These are phyloP conservation scores for Omphalea diandra DNA, from an alignment of 441 rosid genomes.

Conservation along the genomic window DNA sequence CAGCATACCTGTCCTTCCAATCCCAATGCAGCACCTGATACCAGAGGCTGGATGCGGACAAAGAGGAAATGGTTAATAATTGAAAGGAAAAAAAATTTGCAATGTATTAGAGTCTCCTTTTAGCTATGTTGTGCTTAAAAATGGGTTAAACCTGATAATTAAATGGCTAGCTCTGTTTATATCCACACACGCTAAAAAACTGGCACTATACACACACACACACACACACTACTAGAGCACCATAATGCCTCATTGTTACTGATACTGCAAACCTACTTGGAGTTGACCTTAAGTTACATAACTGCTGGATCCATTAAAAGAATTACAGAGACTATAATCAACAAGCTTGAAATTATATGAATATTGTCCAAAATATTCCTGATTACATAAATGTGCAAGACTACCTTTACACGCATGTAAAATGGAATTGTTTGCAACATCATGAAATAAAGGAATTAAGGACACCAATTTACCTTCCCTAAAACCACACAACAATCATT, in stretches of 20 bases:
- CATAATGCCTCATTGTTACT: background rate
- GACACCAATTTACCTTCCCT: slow-evolving; percentile 63
- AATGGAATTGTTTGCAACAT: background rate
- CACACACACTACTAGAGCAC: too few species aligned
- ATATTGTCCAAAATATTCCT: background rate
- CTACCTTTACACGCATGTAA: background rate
- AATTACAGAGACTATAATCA: background rate
- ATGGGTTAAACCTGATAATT: background rate
- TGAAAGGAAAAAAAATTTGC: background rate
- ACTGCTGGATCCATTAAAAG: background rate
- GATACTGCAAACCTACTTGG: background rate
- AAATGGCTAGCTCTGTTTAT: background rate
- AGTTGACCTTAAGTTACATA: background rate
- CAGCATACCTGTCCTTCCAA: slow-evolving; percentile 86
- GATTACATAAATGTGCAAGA: background rate
- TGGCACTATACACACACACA: too few species aligned
- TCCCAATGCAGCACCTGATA: slow-evolving; percentile 97
- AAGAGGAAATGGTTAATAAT: slow-evolving; percentile 19
- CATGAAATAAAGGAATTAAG: background rate
- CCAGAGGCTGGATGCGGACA: slow-evolving; percentile 71
- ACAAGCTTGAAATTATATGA: background rate
- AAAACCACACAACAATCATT: slow-evolving; percentile 92
- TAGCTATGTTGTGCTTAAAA: background rate
- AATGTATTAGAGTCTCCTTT: background rate
- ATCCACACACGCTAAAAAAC: background rate